Base-by-base conservation (phyloP, 441 rosid genomes). In the Populus hybrid region DNA sequence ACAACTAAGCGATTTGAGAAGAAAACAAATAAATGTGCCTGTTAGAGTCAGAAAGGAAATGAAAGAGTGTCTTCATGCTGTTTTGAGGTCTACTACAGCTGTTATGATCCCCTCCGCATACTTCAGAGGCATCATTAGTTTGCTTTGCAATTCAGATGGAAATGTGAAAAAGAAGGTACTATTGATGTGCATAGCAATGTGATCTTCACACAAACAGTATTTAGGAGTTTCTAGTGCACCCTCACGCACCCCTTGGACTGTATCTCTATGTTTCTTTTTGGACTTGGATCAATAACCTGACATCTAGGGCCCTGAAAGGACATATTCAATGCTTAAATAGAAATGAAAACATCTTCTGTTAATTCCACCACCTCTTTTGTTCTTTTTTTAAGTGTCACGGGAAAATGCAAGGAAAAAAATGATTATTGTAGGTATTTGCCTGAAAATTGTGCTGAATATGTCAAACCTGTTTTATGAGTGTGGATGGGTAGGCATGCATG, bases 81-180 rank as follows among this genome's bases (percentile, higher is more conserved):
- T 91, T 77, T 85, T 95, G 88, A 87, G 85, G 89, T 82, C 83
- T 77, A 83, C 88, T 70, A 89, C 93, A 3, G 78, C 72, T 65
- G 87, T 77, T 69, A 89, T 95, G 93, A 79, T 78, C 74, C 98
- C 94, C n/a, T 85, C 92, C 6, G 79, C 97, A 67, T 95, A 88
- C 88, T 97, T 97, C 83, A 87, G 78, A 72, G 90, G 89, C 86
- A 88, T 95, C 80, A 84, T 82, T 76, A 89, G 79, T 85, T 91
- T 97, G 85, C 92, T 97, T 77, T 77, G 87, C 77, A 84, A 84
- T 82, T 78, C 89, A 14, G 95, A 91, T 83, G 81, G 71, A 81
- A 84, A 80, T 69, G 90, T 91, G 84, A 85, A 83, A 74, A 93
- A 84, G 84, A 97, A 95, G 99, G 98, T 96, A 90, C 73, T 73